Base-by-base conservation (phyloP, 2,329 filamentous ascomycete genomes). In the Cladophialophora yegresii region DNA sequence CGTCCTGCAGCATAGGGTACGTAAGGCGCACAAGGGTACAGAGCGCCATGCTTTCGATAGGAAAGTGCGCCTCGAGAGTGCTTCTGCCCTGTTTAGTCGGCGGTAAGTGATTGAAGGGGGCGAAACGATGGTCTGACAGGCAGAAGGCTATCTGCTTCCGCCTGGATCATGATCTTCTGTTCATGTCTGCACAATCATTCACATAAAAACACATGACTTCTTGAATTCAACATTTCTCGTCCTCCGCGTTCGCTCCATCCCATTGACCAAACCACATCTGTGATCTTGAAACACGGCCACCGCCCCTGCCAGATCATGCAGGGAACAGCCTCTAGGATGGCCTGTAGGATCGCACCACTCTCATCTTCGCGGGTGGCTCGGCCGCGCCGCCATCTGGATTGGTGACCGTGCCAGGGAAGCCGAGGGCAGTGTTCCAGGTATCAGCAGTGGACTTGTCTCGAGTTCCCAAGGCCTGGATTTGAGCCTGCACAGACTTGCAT, bases 401-500 rank as follows among this genome's bases (percentile, higher is more conserved):
- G 51, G 66, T 68, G 30, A 65, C 33, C 22, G 64, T 58, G n/a
- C 62, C 65, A 7, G 50, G 72, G 62, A 79, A 78, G 3, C 77
- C 77, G 26, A 80, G 54, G 4, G 74, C 72, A 3, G 71, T 61
- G 68, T 80, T 81, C 71, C 77, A 81, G 20, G 75, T 66, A 66
- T 78, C 77, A 10, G 76, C 79, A 3, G 77, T 79, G 43, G 71
- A 72, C 70, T 78, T 74, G 65, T 80, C 74, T 30, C 75, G 69
- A 7, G 76, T 76, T 1, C 77, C 78, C 26, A 77, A 71, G 51
- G 81, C 81, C 70, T 77, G 63, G 55, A 87, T 82, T 73, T 81
- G 72, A 0, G 82, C 79, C 77, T 87, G 78, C 4, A 85, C 87
- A 33, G 76, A 75, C 58, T 74, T 70, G 75, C 84, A 87, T 5